Evolutionary conservation across 495 filamentous ascomycete genomes (phyloP), one percentile per base, ranked within the genome.

Genomic region (Daldinia loculata): DNA sequence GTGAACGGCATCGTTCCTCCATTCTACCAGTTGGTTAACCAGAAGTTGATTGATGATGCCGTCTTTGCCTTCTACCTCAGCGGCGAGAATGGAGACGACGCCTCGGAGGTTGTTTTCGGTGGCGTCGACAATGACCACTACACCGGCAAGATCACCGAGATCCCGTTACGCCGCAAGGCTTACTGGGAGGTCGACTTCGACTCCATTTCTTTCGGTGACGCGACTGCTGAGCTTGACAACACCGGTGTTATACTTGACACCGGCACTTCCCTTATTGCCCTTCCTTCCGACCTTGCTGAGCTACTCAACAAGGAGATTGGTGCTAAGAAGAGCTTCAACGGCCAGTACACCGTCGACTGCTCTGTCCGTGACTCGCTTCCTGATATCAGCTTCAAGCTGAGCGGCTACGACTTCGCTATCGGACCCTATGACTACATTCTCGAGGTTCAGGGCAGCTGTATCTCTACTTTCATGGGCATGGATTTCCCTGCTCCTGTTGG

Each of bases 141-240:
- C 86, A 90, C 86, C 32, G 96, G 96, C 72, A 90, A 98, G 81
- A 85, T 99, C 75, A 93, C 89, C 67, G 94, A 91, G 77, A 93
- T 99, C 70, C 95, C 95, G 55, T 88, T 99, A 69, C 90, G 95
- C 78, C 92, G 96, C 76, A 98, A 98, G 90, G 96, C 96, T 41
- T 99, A 99, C 87, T 99, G 96, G 96, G 96, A 99, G 86, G 95
- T 98, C 27, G 94, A 98, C 71, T 89, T 98, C 69, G 91, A 98
- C 75, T 84, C 92, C 51, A 94, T 99, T 82, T 88, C 89, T 53
- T 95, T 97, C 68, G 96, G 95, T 67, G 86, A 92, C 17, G 85
- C 88, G 64, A 87, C 87, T 69, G 95, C 95, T 68, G 91, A 95
- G 74, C 89, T 98, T 59, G 93, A 97, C 51, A 87, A 92, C 84